Evolutionary conservation across 2,329 filamentous ascomycete genomes (phyloP), one percentile per base, ranked within the genome.

Genomic region (Aspergillus vadensis): DNA sequence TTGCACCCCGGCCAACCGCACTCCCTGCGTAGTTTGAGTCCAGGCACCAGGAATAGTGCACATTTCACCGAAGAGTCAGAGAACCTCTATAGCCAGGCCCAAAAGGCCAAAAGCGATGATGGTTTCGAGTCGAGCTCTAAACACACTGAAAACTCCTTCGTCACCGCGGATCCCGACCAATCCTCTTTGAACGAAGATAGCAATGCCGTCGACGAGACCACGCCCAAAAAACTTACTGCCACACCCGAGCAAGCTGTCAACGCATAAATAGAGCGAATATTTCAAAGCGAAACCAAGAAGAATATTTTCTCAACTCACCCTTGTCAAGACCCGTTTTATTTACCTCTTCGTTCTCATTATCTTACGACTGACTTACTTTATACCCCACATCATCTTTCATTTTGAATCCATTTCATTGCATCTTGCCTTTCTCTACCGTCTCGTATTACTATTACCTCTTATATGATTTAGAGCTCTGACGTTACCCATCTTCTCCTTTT

Each of bases 21-120:
- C 44, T 91, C 88, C 2, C 79, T 83, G 15, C 84, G 87, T 19
- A 91, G 87, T 65, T 82, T 82, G 14, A 90, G 86, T 74, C 89
- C 88, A 10, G 85, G 86, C 17, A 90, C 88, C 2, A 86, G 86
- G 1, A 80, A 83, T 67, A 90, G 87, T 67, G 48, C 69, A 25
- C 68, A 63, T 48, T 69, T 62, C 53, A 61, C 65, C 6, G 72
- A 72, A 23, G 70, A 69, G 23, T 54, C 62, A 1, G 52, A 62
- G 1, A 50, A 62, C 12, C 41, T 70, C 15, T 59, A 63, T 17
- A 53, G 53, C 15, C 57, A 52, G 10, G 57, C 14, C 3, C n/a
- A 55, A 23, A 62, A 61, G 23, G 48, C 54, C 17, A 59, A 65
- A 25, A 62, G 51, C 41, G 61, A 62, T 14, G 54, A 61, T 10